Evolutionary conservation across 202 grass and related monocot species (phyloP).

Genomic region (Saccharum hybrid): DNA sequence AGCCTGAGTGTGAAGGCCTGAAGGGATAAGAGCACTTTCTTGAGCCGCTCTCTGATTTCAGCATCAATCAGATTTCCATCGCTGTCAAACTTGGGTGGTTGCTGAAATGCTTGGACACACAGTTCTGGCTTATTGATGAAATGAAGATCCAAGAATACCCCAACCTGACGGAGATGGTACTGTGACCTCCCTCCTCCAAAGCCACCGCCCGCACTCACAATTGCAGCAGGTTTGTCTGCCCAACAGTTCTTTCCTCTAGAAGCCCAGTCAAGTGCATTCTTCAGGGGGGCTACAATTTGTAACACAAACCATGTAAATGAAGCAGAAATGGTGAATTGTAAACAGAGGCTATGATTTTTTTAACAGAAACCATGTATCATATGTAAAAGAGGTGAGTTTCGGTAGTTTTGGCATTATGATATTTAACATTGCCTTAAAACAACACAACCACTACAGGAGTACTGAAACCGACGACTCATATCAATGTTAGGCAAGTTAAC

Average conservation of each 20-base stretch:
- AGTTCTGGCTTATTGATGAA: constrained; percentile 98
- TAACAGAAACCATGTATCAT: neutral
- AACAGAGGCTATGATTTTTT: constrained; percentile 33
- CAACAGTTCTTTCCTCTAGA: constrained; percentile 77
- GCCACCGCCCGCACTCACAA: constrained; percentile 70
- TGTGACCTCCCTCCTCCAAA: constrained; percentile 72
- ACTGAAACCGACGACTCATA: neutral
- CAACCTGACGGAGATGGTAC: constrained; percentile 88
- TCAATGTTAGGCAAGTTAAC: neutral
- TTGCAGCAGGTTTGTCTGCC: constrained; percentile 87
- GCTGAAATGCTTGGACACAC: constrained; percentile 64
- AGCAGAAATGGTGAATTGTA: neutral
- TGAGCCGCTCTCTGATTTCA: constrained; percentile 65
- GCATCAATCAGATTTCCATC: constrained; percentile 79
- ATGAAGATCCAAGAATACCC: constrained; percentile 88
- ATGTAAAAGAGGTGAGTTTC: neutral
- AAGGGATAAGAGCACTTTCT: constrained; percentile 73
- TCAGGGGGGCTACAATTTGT: constrained; percentile 68
- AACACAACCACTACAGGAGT: neutral
- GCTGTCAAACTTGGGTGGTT: constrained; percentile 63
- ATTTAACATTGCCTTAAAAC: neutral
- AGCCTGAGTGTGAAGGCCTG: constrained; percentile 83
- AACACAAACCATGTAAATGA: constrained; percentile 1
- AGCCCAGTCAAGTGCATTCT: constrained; percentile 97
- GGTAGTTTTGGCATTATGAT: neutral